Evolutionary conservation across 306 rosid genomes (phyloP), one percentile per base, ranked within the genome.

Genomic region (Benincasa hispida): DNA sequence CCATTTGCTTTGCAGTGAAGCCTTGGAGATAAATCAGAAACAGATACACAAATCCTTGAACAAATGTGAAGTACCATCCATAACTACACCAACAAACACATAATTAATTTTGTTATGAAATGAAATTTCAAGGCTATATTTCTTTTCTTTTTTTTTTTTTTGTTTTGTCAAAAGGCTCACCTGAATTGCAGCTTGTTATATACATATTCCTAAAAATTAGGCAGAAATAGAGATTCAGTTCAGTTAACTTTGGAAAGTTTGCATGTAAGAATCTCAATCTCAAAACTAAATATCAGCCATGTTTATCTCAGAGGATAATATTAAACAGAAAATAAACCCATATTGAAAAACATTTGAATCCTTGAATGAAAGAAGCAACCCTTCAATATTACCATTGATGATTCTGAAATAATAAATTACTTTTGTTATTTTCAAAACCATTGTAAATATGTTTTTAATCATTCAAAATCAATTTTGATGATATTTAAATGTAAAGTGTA

Each of bases 61-160:
- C 53, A 84, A 94, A 94, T 77, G 98, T 94, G 89, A 94, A 94
- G 86, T 94, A 94, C 98, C 98, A 94, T 39, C 98, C 98, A 87
- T 91, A 94, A 87, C 98, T 94, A 90, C 79, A 85, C 81, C 57
- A 86, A 50, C n/a, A 50, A 50, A 50, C 8, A 50, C 55, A 15
- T 5, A 50, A 15, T 50, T 15, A 63, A 22, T 41, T 70, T 58
- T 0, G 8, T 24, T 45, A 45, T 22, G 58, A 4, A 69, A 50
- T 50, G 55, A 50, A 47, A 70, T 45, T 13, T 45, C 10, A 39
- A 34, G 50, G 8, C 18, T 17, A 19, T 2, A 58, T 37, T 21
- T 12, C 2, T 1, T 58, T 11, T 59, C 3, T 21, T 37, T 59
- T 35, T 19, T 51, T 19, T 51, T 45, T 45, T 45, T 45, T 45